Conservation (phyloP, 371 early-diverging fungal species). For the Parasitella parasitica region DNA sequence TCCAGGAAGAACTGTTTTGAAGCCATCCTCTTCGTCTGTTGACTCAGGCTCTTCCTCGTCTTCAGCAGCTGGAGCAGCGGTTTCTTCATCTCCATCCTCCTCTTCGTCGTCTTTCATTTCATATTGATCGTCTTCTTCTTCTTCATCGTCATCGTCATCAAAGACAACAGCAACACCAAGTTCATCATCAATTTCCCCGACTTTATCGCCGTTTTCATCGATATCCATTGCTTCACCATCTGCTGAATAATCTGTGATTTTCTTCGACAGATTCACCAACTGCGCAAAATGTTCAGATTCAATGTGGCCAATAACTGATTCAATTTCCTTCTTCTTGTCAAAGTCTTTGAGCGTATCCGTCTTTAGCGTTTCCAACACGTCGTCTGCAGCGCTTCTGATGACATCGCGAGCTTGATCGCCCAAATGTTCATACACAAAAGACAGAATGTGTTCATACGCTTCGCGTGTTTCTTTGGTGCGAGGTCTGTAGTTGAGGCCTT, state of each 20-base stretch:
- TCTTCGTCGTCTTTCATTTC: slow-evolving; percentile 63
- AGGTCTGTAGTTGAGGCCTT: slow-evolving; percentile 86
- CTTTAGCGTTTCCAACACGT: slow-evolving; percentile 81
- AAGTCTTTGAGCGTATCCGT: slow-evolving; percentile 84
- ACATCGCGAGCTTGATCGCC: slow-evolving; percentile 92
- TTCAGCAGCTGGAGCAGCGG: slow-evolving; percentile 1
- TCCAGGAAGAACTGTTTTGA: slow-evolving; percentile 55
- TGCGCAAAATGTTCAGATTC: slow-evolving; percentile 81
- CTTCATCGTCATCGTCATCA: slow-evolving; percentile 72
- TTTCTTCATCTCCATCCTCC: slow-evolving; percentile 43
- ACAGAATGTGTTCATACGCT: slow-evolving; percentile 86
- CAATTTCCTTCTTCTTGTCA: slow-evolving; percentile 86
- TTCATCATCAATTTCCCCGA: slow-evolving; percentile 70
- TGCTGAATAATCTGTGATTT: slow-evolving; percentile 85
- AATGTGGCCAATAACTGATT: slow-evolving; percentile 68
- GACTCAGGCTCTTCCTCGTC: slow-evolving; percentile 33
- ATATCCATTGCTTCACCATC: slow-evolving; percentile 53
- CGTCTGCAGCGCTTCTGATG: slow-evolving; percentile 88
- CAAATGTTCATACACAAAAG: slow-evolving; percentile 77
- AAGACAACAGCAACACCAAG: slow-evolving; percentile 80
- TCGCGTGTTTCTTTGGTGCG: slow-evolving; percentile 92
- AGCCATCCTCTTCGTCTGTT: slow-evolving; percentile 53
- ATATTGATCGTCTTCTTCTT: slow-evolving; percentile 62
- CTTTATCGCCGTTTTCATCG: slow-evolving; percentile 43
- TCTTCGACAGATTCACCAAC: slow-evolving; percentile 88